Evolutionary conservation across 2,329 filamentous ascomycete genomes (phyloP).

Genomic region (Pleoardoris graminearum): DNA sequence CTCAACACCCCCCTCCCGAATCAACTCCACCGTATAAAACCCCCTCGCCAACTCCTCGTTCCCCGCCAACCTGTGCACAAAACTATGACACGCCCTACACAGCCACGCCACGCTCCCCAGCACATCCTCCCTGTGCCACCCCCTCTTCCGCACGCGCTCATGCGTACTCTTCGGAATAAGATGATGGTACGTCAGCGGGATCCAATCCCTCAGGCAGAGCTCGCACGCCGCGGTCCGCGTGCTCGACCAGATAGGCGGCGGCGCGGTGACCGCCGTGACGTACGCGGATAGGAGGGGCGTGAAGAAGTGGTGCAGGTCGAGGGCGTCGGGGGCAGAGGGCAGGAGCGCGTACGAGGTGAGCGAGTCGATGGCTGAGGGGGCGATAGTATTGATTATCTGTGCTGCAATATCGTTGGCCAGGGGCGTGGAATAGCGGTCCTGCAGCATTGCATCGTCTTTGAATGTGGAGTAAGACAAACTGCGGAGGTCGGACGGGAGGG

Average conservation of each 20-base stretch:
- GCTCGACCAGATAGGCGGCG: constrained; percentile 65
- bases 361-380: constrained; percentile 66
- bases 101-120: constrained; percentile 84
- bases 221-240: constrained; percentile 67
- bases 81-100: constrained; percentile 80
- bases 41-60: constrained; percentile 78
- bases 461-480: constrained; percentile 63
- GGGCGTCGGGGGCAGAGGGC: constrained; percentile 42
- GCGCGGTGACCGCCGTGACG: constrained; percentile 58
- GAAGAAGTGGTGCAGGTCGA: constrained; percentile 59
- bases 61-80: constrained; percentile 73
- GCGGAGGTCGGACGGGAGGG: constrained; percentile 64
- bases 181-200: constrained; percentile 81
- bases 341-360: constrained; percentile 69
- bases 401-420: constrained; percentile 58
- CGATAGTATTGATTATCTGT: constrained; percentile 55
- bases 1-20: constrained; percentile 64
- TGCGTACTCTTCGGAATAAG: constrained; percentile 80
- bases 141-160: constrained; percentile 72
- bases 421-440: constrained; percentile 61
- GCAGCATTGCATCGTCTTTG: constrained; percentile 55
- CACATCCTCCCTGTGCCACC: constrained; percentile 76
- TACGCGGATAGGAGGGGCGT: constrained; percentile 66
- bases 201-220: constrained; percentile 74
- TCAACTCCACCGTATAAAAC: constrained; percentile 72